phyloP scores from a whole-genome alignment of 148 eudicot genomes.

The Rhododendron kiyosumense region DNA sequence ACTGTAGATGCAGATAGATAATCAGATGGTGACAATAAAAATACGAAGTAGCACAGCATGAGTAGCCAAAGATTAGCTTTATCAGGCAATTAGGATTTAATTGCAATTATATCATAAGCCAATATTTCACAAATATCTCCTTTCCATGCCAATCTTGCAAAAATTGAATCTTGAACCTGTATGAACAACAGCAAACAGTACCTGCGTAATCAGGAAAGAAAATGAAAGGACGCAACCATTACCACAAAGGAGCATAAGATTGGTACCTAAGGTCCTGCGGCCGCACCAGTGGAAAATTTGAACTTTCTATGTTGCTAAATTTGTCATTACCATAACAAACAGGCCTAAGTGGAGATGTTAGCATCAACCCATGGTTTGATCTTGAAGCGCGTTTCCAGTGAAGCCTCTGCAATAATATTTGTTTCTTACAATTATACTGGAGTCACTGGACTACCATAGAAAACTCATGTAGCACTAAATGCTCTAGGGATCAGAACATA shows the following conservation, averaged over 20 bases:
- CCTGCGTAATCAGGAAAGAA: slow-evolving; percentile 26
- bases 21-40: background rate
- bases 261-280: slow-evolving; percentile 41
- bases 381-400: slow-evolving; percentile 96
- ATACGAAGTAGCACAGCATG: background rate
- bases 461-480: background rate
- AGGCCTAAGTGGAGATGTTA: slow-evolving; percentile 83
- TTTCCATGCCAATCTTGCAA: slow-evolving; percentile 27
- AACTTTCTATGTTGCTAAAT: slow-evolving; percentile 23
- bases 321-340: slow-evolving; percentile 44
- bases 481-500: slow-evolving; percentile 30
- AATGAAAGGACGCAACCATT: background rate
- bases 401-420: slow-evolving; percentile 57
- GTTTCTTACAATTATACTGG: background rate
- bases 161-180: slow-evolving; percentile 34
- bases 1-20: background rate
- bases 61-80: background rate
- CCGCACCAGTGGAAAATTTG: slow-evolving; percentile 55
- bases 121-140: slow-evolving; percentile 16
- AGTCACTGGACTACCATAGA: background rate
- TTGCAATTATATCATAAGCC: background rate
- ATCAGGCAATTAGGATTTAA: background rate
- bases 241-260: background rate
- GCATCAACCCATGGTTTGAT: slow-evolving; percentile 71
- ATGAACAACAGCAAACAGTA: slow-evolving; percentile 25